A percentile compares a stretch with the other conserved stretches of the same genome.
Evolutionary conservation across 2,329 filamentous ascomycete genomes (phyloP).

Genomic region (Xylaria sp.): DNA sequence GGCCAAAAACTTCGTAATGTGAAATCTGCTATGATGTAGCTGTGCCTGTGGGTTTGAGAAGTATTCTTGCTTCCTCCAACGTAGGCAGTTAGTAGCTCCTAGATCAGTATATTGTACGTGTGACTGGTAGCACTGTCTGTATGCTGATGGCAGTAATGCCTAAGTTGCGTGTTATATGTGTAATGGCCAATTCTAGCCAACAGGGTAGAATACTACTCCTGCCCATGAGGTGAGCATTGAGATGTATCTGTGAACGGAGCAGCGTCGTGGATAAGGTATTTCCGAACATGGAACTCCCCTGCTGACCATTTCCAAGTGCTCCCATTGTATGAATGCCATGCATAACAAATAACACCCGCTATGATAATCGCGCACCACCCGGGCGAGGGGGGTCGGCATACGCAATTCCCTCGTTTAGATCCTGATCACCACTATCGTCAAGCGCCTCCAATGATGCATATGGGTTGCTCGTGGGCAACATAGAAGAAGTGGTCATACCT

Average conservation of each 20-base stretch:
- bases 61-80: not conserved
- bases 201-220: not conserved
- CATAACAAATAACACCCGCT: not conserved
- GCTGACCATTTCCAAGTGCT: not conserved
- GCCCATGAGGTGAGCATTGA: not conserved
- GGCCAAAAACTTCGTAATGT: not conserved
- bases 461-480: conserved; percentile 39
- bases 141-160: not conserved
- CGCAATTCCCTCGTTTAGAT: not conserved
- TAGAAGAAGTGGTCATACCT: conserved; percentile 1
- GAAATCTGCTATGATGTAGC: not conserved
- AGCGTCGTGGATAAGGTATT: not conserved
- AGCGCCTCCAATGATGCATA: conserved; percentile 44
- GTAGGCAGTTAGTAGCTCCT: not conserved
- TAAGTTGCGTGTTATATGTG: not conserved
- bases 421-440: conserved; percentile 28
- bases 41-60: not conserved
- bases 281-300: not conserved
- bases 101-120: conserved; percentile 2
- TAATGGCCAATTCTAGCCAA: not conserved
- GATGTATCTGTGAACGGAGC: not conserved
- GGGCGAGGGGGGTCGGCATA: conserved; percentile 1
- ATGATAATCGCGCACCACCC: conserved; percentile 7
- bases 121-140: not conserved
- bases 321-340: not conserved